Base-by-base conservation (phyloP, 2,329 filamentous ascomycete genomes). In the Stenocarpella maydis region DNA sequence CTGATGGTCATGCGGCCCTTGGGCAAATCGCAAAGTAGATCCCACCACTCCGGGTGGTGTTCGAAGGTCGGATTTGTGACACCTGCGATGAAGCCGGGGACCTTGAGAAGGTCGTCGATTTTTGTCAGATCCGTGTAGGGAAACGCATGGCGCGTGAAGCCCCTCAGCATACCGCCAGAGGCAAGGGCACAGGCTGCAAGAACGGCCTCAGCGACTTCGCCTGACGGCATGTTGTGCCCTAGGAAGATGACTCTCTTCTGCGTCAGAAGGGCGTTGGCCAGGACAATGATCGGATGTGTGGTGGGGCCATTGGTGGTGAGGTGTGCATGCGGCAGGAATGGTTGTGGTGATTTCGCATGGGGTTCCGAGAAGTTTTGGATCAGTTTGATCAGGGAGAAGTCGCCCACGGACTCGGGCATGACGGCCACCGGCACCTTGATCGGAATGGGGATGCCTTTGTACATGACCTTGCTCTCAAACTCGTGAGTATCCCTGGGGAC, bases 91-190 rank as follows among this genome's bases (percentile, higher is more conserved):
- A 99, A 99, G 2, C 96, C 96, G 8, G 96, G 95, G 0, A 99
- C 96, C 75, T 97, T 95, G 58, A 99, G 86, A 14, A 99, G 87
- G 78, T 98, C 96, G 74, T 99, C 96, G 70, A 99, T 95, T 81
- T 99, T 99, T 73, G 94, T 98, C 52, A 99, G 86, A 82, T 99
- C 96, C 1, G 96, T 99, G 77, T 99, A 99, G 2, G 96, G 96
- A 77, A 99, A 99, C 0, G 96, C 96, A 81, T 98, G 94, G 21
- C 96, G 89, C 10, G 95, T 97, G 80, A 99, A 99, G 34, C 96
- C 96, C 69, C 95, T 88, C 43, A 99, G 84, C n/a, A 97, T 85
- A 7, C 96, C 95, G 24, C 96, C 96, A 15, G 95, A 98, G 17
- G 92, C 95, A 55, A 99, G 86, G 14, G 96, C 94, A 79, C 96